Conservation (phyloP, 805 yeast genomes). For the Starmerella kuoi region DNA sequence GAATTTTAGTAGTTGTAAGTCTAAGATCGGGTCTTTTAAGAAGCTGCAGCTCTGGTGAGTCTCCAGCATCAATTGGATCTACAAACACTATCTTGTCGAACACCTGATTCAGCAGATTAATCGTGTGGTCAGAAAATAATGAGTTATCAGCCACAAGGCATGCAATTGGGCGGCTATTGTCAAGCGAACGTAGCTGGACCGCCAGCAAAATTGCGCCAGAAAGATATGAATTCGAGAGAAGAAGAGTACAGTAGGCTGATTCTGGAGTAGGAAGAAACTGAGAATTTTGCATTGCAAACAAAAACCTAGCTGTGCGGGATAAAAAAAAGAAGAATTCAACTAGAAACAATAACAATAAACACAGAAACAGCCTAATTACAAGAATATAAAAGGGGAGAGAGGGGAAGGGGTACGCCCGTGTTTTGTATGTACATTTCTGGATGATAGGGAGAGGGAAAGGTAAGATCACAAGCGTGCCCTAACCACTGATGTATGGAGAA, state of each 20-base stretch:
- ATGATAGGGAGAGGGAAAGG: no score
- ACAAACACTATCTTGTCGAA: constrained; percentile 27
- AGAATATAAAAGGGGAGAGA: no score
- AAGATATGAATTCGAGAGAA: constrained; percentile 36
- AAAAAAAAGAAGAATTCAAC: no score
- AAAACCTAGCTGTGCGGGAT: no score
- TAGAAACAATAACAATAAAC: no score
- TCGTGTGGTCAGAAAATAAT: constrained; percentile 19
- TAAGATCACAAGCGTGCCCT: no score
- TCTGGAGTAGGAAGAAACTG: no score
- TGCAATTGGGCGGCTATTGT: constrained; percentile 22
- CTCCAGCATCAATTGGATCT: constrained; percentile 23
- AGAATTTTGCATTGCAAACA: no score
- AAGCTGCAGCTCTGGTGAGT: constrained; percentile 23
- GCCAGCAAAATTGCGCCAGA: constrained; percentile 44
- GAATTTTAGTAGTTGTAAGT: constrained; percentile 40
- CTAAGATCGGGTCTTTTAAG: constrained; percentile 41
- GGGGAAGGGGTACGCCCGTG: no score
- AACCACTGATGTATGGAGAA: no score
- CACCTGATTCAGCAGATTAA: constrained; percentile 16
- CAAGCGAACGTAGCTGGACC: constrained; percentile 24
- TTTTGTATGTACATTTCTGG: no score
- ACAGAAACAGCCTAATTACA: no score
- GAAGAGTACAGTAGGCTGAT: constrained; percentile 36
- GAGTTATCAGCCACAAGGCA: constrained; percentile 21